A percentile compares a stretch with the other conserved stretches of the same genome.
phyloP scores from a whole-genome alignment of 1,284 basidiomycete genomes.

The Rhodotorula sp. region DNA sequence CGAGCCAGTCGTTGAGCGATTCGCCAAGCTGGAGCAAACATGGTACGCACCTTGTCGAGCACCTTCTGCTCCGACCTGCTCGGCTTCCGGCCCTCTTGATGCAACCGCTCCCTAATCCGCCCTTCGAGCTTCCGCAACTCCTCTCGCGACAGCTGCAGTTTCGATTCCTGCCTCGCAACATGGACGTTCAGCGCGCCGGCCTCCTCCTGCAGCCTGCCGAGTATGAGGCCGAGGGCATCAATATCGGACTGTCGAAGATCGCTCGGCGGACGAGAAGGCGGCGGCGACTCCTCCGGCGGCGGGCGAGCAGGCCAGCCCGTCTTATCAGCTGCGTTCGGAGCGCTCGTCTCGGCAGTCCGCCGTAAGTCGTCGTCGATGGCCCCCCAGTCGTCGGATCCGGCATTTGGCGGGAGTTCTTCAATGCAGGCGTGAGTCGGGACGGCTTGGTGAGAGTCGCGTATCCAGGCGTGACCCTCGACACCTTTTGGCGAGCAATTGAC shows the following conservation, averaged over 20 bases:
- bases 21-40: no score
- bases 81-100: not conserved
- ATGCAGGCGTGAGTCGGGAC: not conserved
- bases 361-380: not conserved
- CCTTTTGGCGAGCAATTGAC: not conserved
- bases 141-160: no score
- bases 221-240: not conserved
- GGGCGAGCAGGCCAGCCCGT: not conserved
- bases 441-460: not conserved
- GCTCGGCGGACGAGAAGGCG: not conserved
- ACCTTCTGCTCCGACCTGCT: not conserved
- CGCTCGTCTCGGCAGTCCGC: no score
- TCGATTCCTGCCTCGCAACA: not conserved
- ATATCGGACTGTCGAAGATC: not conserved
- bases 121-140: not conserved
- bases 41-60: constrained; percentile 3
- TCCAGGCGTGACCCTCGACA: not conserved
- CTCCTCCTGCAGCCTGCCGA: not conserved
- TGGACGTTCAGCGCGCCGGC: no score
- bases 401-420: not conserved
- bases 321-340: not conserved
- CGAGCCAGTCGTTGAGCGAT: no score
- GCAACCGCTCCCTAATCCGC: not conserved
- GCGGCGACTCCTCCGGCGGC: not conserved
- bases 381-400: not conserved